Base-by-base conservation (phyloP, 352 stramenopile species). In the Peronospora destructor region DNA sequence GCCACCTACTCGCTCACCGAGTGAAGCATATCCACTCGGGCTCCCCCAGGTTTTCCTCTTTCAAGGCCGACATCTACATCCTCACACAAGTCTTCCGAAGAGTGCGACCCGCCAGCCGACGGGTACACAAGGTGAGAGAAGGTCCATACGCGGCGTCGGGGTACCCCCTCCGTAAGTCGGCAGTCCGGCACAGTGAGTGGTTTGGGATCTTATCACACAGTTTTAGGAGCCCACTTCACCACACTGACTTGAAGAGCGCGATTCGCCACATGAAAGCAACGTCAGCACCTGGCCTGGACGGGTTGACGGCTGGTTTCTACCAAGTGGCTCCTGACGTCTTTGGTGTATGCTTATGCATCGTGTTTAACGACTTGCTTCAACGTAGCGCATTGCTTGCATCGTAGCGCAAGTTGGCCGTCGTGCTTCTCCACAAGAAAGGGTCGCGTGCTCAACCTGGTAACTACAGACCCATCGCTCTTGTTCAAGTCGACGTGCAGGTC, bases 381-480 rank as follows among this genome's bases (percentile, higher is more conserved):
- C 7, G 6, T 3, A 6, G 28, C 26, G 28, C 4, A 4, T 3
- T 32, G 8, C 28, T 12, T 13, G 4, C 28, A 2, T 32, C 28
- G 2, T 6, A 32, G 28, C 28, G 28, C 0, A 32, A 32, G 28
- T 32, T 6, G 2, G 28, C 6, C 0, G 28, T 32, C 1, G 10
- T 32, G 5, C 23, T 58, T 9, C n/a, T 52, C 4, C 45, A 45
- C 16, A 53, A 59, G 23, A 59, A 53, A 13, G 36, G 28, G n/a
- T 19, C 40, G 8, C 52, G 52, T 30, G n/a, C 28, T 3, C 23
- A 38, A 13, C 45, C 26, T 9, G 32, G 23, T 0, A 60, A 54
- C 10, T 54, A 30, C 19, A 21, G 30, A 6, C 53, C 45, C 0
- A 60, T 60, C n/a, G 11, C 39, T 0, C 16, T 54, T 6, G 52